phyloP scores from a whole-genome alignment of 306 rosid genomes.

The Astragalus glycyphyllos region DNA sequence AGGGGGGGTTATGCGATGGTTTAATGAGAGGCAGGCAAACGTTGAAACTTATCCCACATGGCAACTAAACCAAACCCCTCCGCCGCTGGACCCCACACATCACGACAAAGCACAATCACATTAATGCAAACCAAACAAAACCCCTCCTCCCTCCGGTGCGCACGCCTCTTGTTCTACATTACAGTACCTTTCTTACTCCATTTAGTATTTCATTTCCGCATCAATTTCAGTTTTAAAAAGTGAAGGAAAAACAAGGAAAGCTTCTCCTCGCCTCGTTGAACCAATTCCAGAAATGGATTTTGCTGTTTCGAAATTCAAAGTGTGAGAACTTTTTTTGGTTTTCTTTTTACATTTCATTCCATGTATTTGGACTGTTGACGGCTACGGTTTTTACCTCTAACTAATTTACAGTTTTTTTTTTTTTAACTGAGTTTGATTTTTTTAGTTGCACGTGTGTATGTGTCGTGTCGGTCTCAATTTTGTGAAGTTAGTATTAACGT shows the following conservation, averaged over 20 bases:
- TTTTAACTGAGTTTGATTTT: background rate
- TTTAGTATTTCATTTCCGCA: background rate
- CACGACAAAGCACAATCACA: no score
- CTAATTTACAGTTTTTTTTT: background rate
- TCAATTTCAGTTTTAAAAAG: background rate
- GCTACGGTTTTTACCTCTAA: background rate
- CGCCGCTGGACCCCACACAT: no score
- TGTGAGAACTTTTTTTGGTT: slow-evolving; percentile 51
- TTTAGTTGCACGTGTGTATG: background rate
- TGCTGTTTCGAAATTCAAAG: slow-evolving; percentile 55
- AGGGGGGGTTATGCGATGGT: no score
- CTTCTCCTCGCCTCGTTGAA: slow-evolving; percentile 23
- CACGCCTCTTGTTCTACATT: slow-evolving; percentile 23
- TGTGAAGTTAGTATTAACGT: slow-evolving; percentile 7
- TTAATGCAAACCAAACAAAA: no score
- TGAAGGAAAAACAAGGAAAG: background rate
- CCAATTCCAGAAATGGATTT: slow-evolving; percentile 53
- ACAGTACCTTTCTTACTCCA: background rate
- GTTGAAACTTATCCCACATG: no score
- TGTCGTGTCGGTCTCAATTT: slow-evolving; percentile 24
- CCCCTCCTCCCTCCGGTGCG: no score
- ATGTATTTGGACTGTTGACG: slow-evolving; percentile 2
- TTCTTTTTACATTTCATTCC: background rate
- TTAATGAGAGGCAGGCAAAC: no score
- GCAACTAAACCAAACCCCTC: no score